Base-by-base conservation (phyloP, 768 basidiomycete genomes). In the Rhodosporidiobolus odoratus region DNA sequence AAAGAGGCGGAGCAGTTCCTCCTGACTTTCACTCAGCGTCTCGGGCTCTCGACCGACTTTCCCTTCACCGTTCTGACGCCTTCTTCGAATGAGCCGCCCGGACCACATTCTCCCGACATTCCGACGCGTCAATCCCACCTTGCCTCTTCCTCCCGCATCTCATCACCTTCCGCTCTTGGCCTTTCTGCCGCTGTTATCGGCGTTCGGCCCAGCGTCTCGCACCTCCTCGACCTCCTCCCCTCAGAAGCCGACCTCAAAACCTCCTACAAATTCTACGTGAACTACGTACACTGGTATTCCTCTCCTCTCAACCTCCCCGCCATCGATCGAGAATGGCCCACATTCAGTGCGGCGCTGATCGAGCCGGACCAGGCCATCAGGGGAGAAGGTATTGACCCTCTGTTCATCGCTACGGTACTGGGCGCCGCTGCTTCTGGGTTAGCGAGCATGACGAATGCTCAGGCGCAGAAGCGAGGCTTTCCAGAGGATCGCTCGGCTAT, bases 1-100 rank as follows among this genome's bases (percentile, higher is more conserved):
- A 63, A 57, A 19, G 71, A 72, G 19, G 71, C 71, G 6, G 30
- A 54, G 17, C 52, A 27, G 2, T 65, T 56, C 59, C 41, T 67
- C 58, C 27, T 21, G 1, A 34, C 43, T 9, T 37, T 58, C n/a
- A 48, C 37, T 4, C 38, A 48, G 21, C 47, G 52, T 2, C 16
- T 37, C 43, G 21, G 40, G 23, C n/a, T 48, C 10, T 15, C 40
- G 10, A 23, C 8, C 34, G 53, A 30, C 37, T 23, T 52, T 0
- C 30, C 54, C 12, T 27, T 45, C 52, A 40, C 35, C 58, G 43
- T 61, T 37, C 45, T 70, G 35, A 70, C 64, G 0, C 64, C 69
- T 10, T 30, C 59, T 1, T 57, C 45, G 5, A 32, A 58, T 35
- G 66, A 61, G 38, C 40, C 37, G 13, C 35, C 63, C 10, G 58